Base-by-base conservation (phyloP, 164 flowering plant genomes). In the Malania oleifera region DNA sequence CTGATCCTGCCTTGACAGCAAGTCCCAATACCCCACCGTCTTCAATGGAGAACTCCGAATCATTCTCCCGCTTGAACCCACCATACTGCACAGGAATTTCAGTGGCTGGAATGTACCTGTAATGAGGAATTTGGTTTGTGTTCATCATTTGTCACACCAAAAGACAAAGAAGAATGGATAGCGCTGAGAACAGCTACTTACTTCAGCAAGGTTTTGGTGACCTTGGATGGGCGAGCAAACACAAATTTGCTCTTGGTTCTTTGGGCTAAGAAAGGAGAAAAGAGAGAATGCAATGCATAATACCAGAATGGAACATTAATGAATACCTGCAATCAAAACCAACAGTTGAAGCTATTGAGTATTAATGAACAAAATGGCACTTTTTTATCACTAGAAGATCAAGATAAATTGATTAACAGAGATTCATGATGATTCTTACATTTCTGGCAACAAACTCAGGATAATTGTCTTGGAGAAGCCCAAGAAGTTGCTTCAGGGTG, bases 291-390 rank as follows among this genome's bases (percentile, higher is more conserved):
- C 61, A 83, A 60, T 7, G 89, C 86, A 29, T 79, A 78, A 64
- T 76, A 86, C 86, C 87, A 86, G 66, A 82, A 86, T 1, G 96
- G 95, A 28, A 85, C 96, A 70, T 87, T 86, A 56, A 89, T 68
- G 72, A 86, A 83, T 15, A 89, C 76, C 96, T 89, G 46, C 72
- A 74, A 50, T n/a, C 50, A 44, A 26, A 60, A 27, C n/a, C n/a
- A n/a, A n/a, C n/a, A n/a, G n/a, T n/a, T n/a, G n/a, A n/a, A n/a
- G n/a, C n/a, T n/a, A n/a, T n/a, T n/a, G n/a, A n/a, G n/a, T n/a
- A n/a, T n/a, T n/a, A n/a, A n/a, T n/a, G n/a, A n/a, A n/a, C n/a
- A n/a, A n/a, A n/a, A 14, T 39, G 9, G 20, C 35, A 4, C 4
- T 31, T 9, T 4, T 4, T 31, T 31, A 31, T 31, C 19, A 11